Conservation (phyloP, 192 early-diverging fungal species). For the Gaertneriomyces semiglobifer region DNA sequence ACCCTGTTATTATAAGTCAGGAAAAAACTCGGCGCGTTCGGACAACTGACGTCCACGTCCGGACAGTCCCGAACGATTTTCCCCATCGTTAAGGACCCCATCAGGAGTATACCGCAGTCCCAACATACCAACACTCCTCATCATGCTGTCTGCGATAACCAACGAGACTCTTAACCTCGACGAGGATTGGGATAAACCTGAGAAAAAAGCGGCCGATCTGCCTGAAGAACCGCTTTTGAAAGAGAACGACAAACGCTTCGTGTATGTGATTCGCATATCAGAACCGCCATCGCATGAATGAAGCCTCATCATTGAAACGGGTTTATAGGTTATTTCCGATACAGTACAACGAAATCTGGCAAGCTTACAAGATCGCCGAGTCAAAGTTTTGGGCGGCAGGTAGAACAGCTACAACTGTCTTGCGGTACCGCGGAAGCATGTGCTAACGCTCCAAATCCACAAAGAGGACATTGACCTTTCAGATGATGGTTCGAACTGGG, state of each 20-base stretch:
- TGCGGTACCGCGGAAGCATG: no score
- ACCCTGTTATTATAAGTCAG: no score
- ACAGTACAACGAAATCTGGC: constrained; percentile 67
- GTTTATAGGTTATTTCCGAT: constrained; percentile 39
- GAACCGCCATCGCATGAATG: no score
- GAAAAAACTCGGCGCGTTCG: no score
- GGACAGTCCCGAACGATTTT: not conserved
- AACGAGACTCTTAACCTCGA: not conserved
- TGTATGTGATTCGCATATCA: not conserved
- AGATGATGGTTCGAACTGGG: constrained; percentile 62
- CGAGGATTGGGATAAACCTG: constrained; percentile 10
- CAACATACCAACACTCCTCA: not conserved
- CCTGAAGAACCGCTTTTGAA: constrained; percentile 3
- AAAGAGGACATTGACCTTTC: constrained; percentile 85
- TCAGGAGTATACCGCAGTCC: not conserved
- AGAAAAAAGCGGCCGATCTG: not conserved
- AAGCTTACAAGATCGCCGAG: constrained; percentile 94
- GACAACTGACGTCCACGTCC: no score
- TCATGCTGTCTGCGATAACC: not conserved
- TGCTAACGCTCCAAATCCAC: no score
- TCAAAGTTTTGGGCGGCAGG: constrained; percentile 88
- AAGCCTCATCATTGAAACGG: no score
- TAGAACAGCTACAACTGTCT: no score
- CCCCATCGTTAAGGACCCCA: not conserved
- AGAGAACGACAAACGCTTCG: constrained; percentile 36